Base-by-base conservation (phyloP, 306 rosid genomes). In the Sicyos baderoa region DNA sequence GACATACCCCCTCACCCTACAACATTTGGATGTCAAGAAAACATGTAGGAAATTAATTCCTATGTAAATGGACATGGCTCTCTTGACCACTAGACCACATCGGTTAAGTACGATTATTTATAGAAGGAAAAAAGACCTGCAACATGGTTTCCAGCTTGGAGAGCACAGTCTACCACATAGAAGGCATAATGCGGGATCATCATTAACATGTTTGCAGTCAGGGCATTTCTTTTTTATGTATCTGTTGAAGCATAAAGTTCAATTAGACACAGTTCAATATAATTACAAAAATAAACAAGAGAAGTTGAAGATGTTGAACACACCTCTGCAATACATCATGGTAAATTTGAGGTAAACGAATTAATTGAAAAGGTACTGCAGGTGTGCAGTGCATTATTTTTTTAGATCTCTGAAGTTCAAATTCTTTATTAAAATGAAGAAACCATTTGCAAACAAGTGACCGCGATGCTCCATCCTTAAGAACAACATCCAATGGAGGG, bases 291-390 rank as follows among this genome's bases (percentile, higher is more conserved):
- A 10, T 2, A 21, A 22, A 19, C 16, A 11, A 42, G 61, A 40
- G 22, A 50, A 3, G 73, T 45, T 14, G 29, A 56, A 48, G 68
- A 72, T 49, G 18, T 23, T 11, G 55, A 80, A 63, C 71, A 77
- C 22, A 94, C 99, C 97, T 85, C 89, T 82, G 97, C 91, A 94
- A 82, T 68, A 90, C 84, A 76, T 90, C 95, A 55, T 90, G 99
- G 81, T 94, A 94, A 69, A 94, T 80, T 70, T 72, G 81, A 23
- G 99, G 99, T 62, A 94, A 82, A 71, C 72, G 81, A 95, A 94
- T 85, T 63, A 94, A 83, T 76, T 82, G 87, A 82, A 94, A 94
- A 19, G 99, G 96, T 75, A 83, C 89, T 73, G 87, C 88, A 73
- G 91, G 99, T 12, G 90, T 84, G 50, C 88, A 70, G 72, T 85